phyloP scores from a whole-genome alignment of 1,139 yeast genomes.

The Saccharomycopsis hybrid region DNA sequence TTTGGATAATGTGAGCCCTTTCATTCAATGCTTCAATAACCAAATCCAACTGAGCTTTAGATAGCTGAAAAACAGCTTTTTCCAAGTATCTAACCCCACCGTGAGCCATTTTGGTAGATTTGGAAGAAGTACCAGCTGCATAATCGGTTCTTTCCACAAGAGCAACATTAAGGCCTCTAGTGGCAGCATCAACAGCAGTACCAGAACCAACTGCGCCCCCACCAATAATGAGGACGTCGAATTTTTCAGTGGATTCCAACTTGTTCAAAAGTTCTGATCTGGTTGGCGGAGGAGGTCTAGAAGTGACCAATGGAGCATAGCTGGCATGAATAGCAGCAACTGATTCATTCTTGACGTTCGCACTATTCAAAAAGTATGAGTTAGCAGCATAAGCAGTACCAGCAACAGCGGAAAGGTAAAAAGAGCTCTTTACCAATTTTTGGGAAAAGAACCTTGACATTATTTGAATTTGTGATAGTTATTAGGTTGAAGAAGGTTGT shows the following conservation, averaged over 20 bases:
- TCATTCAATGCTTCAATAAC: conserved; percentile 93
- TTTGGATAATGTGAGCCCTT: conserved; percentile 80
- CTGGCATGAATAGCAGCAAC: not conserved
- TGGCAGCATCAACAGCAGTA: conserved; percentile 84
- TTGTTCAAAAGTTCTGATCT: conserved; percentile 35
- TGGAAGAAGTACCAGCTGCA: conserved; percentile 88
- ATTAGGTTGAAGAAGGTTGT: not conserved
- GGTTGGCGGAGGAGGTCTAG: conserved; percentile 32
- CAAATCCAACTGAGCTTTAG: conserved; percentile 84
- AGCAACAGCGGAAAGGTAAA: conserved; percentile 24
- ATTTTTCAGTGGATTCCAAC: conserved; percentile 42
- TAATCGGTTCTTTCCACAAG: conserved; percentile 82
- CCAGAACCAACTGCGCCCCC: conserved; percentile 98
- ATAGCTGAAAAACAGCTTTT: conserved; percentile 85
- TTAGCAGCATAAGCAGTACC: conserved; percentile 18
- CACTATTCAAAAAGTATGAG: not conserved
- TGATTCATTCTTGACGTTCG: conserved; percentile 3
- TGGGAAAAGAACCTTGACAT: conserved; percentile 24
- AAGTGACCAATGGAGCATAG: conserved; percentile 10
- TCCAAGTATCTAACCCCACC: conserved; percentile 96
- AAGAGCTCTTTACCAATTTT: conserved; percentile 24
- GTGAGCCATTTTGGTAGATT: conserved; percentile 96
- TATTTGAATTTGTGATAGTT: not conserved
- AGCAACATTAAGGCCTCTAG: conserved; percentile 87
- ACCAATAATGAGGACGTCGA: conserved; percentile 80